Conservation (phyloP, 2,329 filamentous ascomycete genomes). For the Amesomyces nigricolor region DNA sequence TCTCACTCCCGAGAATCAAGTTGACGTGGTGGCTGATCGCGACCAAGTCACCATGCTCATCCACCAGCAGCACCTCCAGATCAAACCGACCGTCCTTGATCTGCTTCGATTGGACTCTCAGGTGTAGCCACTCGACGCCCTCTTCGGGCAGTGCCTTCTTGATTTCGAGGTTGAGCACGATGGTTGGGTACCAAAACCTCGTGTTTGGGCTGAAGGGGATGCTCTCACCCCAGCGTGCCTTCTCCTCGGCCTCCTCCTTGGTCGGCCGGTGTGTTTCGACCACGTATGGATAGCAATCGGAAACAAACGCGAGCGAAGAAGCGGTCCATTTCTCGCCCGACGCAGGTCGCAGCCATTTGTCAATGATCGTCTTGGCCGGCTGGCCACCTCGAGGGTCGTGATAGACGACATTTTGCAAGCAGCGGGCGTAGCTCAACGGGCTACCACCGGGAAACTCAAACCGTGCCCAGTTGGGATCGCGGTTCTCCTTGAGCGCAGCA, state of each 20-base stretch:
- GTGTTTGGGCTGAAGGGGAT: conserved; percentile 32
- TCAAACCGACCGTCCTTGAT: conserved; percentile 70
- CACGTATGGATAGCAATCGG: conserved; percentile 64
- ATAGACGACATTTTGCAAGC: conserved; percentile 30
- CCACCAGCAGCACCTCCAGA: conserved; percentile 62
- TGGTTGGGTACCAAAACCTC: conserved; percentile 68
- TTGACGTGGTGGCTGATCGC: conserved; percentile 64
- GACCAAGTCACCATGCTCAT: conserved; percentile 58
- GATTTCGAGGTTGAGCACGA: conserved; percentile 69
- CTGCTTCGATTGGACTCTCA: conserved; percentile 58
- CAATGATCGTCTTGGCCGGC: conserved; percentile 36
- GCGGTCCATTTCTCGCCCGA: conserved; percentile 59
- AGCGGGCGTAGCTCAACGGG: conserved; percentile 22
- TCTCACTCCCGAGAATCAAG: conserved; percentile 56
- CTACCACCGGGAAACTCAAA: conserved; percentile 10
- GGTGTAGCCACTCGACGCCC: conserved; percentile 68
- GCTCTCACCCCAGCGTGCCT: conserved; percentile 25
- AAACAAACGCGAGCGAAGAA: conserved; percentile 57
- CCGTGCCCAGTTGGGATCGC: conserved; percentile 31
- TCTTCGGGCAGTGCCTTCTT: conserved; percentile 61
- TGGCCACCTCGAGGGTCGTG: conserved; percentile 26
- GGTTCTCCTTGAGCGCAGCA: conserved; percentile 20
- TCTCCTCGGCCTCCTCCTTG: conserved; percentile 7
- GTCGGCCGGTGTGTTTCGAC: conserved; percentile 46
- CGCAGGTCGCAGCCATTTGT: conserved; percentile 62